phyloP scores from a whole-genome alignment of 1,139 yeast species.

The Debaryomyces robertsiae region DNA sequence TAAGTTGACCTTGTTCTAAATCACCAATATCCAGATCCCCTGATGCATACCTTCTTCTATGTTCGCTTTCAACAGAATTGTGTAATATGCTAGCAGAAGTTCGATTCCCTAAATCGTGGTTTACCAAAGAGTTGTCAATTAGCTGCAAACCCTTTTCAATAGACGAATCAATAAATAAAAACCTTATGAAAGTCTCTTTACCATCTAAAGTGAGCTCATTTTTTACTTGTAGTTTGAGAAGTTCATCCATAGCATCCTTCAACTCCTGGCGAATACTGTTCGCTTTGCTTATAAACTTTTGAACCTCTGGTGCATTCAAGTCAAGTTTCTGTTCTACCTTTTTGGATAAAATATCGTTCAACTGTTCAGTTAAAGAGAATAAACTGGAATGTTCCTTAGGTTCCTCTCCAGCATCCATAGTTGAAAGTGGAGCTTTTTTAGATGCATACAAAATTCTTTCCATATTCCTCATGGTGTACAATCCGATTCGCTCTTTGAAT shows the following conservation, averaged over 20 bases:
- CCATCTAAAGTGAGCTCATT: constrained; percentile 64
- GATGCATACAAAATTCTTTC: constrained; percentile 42
- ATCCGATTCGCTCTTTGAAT: constrained; percentile 60
- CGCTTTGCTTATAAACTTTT: constrained; percentile 48
- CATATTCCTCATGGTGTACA: constrained; percentile 73
- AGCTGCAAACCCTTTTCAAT: constrained; percentile 65
- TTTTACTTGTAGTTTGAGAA: constrained; percentile 56
- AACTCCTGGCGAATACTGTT: constrained; percentile 47
- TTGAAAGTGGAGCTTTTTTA: constrained; percentile 11
- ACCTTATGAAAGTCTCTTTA: constrained; percentile 68
- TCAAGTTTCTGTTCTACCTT: constrained; percentile 34
- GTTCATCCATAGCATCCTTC: constrained; percentile 55
- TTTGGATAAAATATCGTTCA: constrained; percentile 34
- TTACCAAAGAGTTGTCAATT: constrained; percentile 41
- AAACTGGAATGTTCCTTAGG: constrained; percentile 14
- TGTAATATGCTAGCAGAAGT: constrained; percentile 5
- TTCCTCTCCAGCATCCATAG: constrained; percentile 3
- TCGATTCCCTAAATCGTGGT: constrained; percentile 18
- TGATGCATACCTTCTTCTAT: constrained; percentile 15
- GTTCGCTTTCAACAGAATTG: constrained; percentile 22
- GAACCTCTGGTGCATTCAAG: constrained; percentile 32
- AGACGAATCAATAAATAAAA: constrained; percentile 69
- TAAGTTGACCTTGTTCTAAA: constrained; percentile 1
- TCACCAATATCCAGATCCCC: constrained; percentile 5
- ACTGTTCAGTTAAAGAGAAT: constrained; percentile 39